Evolutionary conservation across 1,139 yeast species (phyloP).

Genomic region (Geotrichum citri-aurantii): DNA sequence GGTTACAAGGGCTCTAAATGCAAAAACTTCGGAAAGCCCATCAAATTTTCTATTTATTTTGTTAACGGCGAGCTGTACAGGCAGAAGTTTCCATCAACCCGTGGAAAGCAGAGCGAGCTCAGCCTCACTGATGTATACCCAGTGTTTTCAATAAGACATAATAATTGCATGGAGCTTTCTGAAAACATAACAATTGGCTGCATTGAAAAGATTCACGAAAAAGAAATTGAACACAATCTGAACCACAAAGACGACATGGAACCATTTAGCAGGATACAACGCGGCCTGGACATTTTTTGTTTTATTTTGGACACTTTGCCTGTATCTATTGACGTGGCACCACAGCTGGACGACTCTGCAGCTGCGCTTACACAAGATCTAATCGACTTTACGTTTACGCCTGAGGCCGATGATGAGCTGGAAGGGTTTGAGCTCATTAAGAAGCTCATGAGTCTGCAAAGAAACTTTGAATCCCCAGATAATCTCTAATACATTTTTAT

Average conservation of each 20-base stretch:
- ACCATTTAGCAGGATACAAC: slow-evolving; percentile 14
- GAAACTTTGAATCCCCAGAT: background rate
- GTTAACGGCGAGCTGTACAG: slow-evolving; percentile 4
- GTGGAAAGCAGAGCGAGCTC: background rate
- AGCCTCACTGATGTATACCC: slow-evolving; percentile 13
- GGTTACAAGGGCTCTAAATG: slow-evolving; percentile 12
- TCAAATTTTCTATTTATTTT: slow-evolving; percentile 10
- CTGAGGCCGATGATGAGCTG: slow-evolving; percentile 1
- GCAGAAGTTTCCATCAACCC: background rate
- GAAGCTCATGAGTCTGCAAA: background rate
- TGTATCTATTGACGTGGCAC: slow-evolving; percentile 1
- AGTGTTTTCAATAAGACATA: slow-evolving; percentile 11
- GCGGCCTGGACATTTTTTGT: slow-evolving; percentile 14
- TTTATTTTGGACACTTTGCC: slow-evolving; percentile 15
- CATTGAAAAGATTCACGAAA: slow-evolving; percentile 5
- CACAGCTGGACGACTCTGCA: slow-evolving; percentile 5
- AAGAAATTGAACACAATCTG: slow-evolving; percentile 6
- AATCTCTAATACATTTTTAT: background rate
- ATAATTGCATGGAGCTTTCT: slow-evolving; percentile 9
- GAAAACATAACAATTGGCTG: slow-evolving; percentile 11
- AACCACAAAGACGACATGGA: background rate
- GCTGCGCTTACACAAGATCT: background rate
- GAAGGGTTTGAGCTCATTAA: slow-evolving; percentile 5
- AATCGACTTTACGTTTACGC: slow-evolving; percentile 3
- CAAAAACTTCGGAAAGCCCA: slow-evolving; percentile 15